Evolutionary conservation across 768 basidiomycete species (phyloP).

Genomic region (Rhodotorula toruloides): DNA sequence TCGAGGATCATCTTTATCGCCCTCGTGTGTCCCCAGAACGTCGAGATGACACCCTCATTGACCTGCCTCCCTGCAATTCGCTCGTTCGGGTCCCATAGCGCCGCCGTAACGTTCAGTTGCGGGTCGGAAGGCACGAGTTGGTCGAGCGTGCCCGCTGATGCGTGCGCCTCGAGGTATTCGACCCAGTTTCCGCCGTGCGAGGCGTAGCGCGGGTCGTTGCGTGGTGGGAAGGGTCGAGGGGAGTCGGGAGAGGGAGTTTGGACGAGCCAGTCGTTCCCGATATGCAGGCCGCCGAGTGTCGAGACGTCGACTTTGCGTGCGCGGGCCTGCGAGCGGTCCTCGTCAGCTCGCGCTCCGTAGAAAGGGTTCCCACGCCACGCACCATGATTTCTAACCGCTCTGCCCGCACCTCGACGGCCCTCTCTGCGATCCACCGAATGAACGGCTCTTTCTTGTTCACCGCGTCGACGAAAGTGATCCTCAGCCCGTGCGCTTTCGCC

Average conservation of each 20-base stretch:
- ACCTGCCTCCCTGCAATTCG: slow-evolving; percentile 36
- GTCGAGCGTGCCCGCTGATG: slow-evolving; percentile 13
- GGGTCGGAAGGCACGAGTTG: slow-evolving; percentile 24
- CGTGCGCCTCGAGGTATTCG: slow-evolving; percentile 34
- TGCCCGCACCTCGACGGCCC: slow-evolving; percentile 31
- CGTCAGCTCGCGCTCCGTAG: neutral
- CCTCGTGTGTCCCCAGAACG: slow-evolving; percentile 41
- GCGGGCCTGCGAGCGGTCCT: slow-evolving; percentile 2
- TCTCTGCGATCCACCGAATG: slow-evolving; percentile 43
- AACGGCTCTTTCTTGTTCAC: slow-evolving; percentile 36
- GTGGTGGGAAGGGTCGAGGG: slow-evolving; percentile 13
- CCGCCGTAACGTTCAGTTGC: slow-evolving; percentile 25
- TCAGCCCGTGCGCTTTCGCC: slow-evolving; percentile 39
- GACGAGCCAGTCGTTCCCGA: slow-evolving; percentile 36
- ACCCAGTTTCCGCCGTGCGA: slow-evolving; percentile 35
- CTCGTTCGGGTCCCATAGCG: slow-evolving; percentile 39
- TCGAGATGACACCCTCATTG: slow-evolving; percentile 41
- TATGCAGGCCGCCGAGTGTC: slow-evolving; percentile 26
- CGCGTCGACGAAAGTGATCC: slow-evolving; percentile 44
- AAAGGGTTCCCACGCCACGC: neutral
- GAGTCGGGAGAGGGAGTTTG: slow-evolving; percentile 12
- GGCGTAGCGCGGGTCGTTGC: slow-evolving; percentile 1
- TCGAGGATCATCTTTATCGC: slow-evolving; percentile 39
- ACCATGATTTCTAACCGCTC: slow-evolving; percentile 30
- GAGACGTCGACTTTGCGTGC: neutral